A percentile compares a stretch with the other conserved stretches of the same genome.
These are phyloP conservation scores for Canna indica DNA, from an alignment of 176 grass and related monocot species.

Conservation along the genomic window DNA sequence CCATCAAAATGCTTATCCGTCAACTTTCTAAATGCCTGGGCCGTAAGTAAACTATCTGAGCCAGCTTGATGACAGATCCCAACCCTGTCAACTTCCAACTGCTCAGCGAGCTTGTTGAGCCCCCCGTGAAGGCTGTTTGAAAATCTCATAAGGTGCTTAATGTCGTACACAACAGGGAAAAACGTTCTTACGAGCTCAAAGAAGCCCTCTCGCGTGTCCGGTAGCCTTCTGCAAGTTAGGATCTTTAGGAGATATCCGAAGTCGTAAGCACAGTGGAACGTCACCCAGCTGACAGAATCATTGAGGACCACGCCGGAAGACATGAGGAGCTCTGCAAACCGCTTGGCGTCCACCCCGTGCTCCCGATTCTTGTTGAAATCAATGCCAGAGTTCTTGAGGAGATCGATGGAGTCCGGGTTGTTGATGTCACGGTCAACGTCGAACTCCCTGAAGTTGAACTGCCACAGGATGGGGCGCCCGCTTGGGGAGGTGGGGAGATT, in stretches of 20 bases:
- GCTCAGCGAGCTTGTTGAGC: constrained; percentile 6
- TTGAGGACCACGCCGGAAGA: constrained; percentile 3
- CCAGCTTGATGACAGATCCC: constrained; percentile 12
- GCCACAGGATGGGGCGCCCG: constrained; percentile 2
- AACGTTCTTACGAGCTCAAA: background rate
- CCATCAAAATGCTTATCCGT: background rate
- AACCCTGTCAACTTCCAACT: background rate
- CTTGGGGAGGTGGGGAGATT: background rate
- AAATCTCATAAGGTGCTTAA: constrained; percentile 10
- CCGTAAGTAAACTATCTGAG: constrained; percentile 4
- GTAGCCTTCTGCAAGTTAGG: constrained; percentile 1
- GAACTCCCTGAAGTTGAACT: constrained; percentile 8
- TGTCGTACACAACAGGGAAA: constrained; percentile 3
- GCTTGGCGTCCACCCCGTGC: constrained; percentile 1
- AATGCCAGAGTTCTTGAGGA: background rate
- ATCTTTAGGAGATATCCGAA: constrained; percentile 9
- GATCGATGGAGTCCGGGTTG: constrained; percentile 1
- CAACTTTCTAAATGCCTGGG: background rate
- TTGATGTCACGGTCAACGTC: background rate
- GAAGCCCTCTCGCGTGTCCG: background rate
- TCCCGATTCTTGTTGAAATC: background rate
- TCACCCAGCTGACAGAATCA: constrained; percentile 4
- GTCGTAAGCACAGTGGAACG: constrained; percentile 5
- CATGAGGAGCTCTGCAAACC: constrained; percentile 1
- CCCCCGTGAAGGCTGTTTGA: constrained; percentile 4